Base-by-base conservation (phyloP, 345 rosid genomes). In the Eucalyptus albens region DNA sequence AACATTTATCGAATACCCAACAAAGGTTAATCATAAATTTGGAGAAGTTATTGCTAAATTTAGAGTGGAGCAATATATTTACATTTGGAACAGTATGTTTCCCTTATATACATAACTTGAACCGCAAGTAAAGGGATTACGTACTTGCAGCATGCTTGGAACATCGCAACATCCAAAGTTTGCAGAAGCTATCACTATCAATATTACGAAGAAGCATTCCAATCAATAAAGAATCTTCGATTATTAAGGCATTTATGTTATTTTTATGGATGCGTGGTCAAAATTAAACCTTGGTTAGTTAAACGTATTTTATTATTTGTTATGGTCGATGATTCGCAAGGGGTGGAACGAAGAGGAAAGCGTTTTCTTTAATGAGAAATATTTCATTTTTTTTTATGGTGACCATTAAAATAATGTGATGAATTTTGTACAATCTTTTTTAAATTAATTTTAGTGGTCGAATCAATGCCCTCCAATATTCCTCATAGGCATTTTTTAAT, bases 341-440 rank as follows among this genome's bases (percentile, higher is more conserved):
- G 22, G 9, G 11, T 0, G 0, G 24, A 5, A 9, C 4, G 13
- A 0, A 5, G 1, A 3, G 42, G 12, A 33, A 33, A 2, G 12
- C 11, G 0, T 69, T 33, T 5, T 10, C 13, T 60, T 27, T 11
- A 69, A 69, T 3, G 42, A 69, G 42, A 69, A 31, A 8, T 7
- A 15, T n/a, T 65, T 65, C 3, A n/a, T 29, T 62, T 62, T 27
- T n/a, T 62, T 29, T 62, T 27, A 67, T 15, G 80, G 5, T 31
- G 33, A 8, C 3, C 19, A 15, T 17, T 67, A 67, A 31, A 37
- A 21, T 17, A 10, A 72, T 9, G 45, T 1, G 6, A 19, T 10
- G 45, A 19, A 19, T 62, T 12, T 0, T 10, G 29, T 56, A 24
- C 6, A 5, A 10, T 56, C 3, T 26, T 56, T 56, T 21, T 22